A percentile compares a stretch with the other conserved stretches of the same genome.
These are phyloP conservation scores for Xanthoconium stramineum DNA, from an alignment of 768 basidiomycete species.

Conservation along the genomic window DNA sequence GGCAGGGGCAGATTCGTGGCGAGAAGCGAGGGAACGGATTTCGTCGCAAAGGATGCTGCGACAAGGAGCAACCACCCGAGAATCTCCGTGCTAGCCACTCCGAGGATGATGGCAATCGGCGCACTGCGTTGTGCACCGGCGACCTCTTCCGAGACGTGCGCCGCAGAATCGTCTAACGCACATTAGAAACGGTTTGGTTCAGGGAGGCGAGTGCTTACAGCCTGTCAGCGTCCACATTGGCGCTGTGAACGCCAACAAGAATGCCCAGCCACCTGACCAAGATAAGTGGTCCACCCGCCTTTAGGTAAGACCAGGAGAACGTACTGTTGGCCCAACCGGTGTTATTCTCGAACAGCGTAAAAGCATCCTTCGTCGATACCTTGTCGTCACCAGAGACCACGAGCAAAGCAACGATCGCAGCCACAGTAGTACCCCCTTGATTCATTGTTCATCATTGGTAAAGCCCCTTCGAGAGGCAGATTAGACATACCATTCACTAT, in stretches of 20 bases:
- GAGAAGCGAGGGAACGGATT: conserved; percentile 51
- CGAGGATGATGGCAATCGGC: conserved; percentile 66
- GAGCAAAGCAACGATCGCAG: conserved; percentile 58
- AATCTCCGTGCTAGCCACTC: conserved; percentile 55
- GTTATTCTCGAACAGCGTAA: conserved; percentile 68
- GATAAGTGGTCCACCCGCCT: not conserved
- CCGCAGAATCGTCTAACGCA: conserved; percentile 65
- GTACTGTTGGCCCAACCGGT: conserved; percentile 63
- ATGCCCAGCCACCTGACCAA: conserved; percentile 65
- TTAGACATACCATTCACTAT: conserved; percentile 53
- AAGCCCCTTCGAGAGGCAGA: not conserved
- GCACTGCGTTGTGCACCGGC: conserved; percentile 61
- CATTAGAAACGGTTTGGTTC: not conserved
- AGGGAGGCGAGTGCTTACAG: conserved; percentile 41
- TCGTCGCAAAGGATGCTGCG: conserved; percentile 61
- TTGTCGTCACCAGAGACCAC: conserved; percentile 53
- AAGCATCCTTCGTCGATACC: conserved; percentile 67
- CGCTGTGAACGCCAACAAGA: conserved; percentile 66
- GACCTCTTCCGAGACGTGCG: conserved; percentile 72
- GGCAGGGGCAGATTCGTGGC: conserved; percentile 52
- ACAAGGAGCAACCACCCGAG: conserved; percentile 68
- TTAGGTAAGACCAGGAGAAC: conserved; percentile 11
- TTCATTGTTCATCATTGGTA: not conserved
- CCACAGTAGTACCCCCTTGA: conserved; percentile 61
- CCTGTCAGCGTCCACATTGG: conserved; percentile 82